These are phyloP conservation scores for Fonsecaea monophora DNA, from an alignment of 2,329 filamentous ascomycete genomes.

Conservation along the genomic window DNA sequence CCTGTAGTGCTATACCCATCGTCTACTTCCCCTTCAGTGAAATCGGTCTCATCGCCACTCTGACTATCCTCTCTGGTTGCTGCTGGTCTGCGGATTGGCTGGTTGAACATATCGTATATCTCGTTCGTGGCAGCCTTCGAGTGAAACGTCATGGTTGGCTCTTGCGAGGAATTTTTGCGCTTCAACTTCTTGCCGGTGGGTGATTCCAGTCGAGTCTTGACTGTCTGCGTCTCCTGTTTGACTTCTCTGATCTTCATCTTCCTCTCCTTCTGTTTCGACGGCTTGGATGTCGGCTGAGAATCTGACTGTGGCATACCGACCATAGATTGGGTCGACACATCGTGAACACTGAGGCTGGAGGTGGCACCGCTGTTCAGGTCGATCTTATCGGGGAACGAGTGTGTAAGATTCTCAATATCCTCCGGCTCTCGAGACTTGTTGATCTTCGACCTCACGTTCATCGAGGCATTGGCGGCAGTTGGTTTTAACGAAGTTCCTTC, in stretches of 20 bases:
- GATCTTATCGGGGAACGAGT: constrained; percentile 33
- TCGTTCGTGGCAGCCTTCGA: constrained; percentile 95
- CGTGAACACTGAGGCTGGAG: constrained; percentile 28
- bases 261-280: constrained; percentile 57
- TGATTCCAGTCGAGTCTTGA: constrained; percentile 92
- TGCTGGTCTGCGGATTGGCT: constrained; percentile 67
- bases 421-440: constrained; percentile 41
- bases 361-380: constrained; percentile 21
- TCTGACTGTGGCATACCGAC: constrained; percentile 38
- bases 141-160: constrained; percentile 98
- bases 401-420: constrained; percentile 40
- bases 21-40: constrained; percentile 58
- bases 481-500: constrained; percentile 13
- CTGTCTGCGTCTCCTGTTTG: constrained; percentile 86
- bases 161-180: constrained; percentile 69
- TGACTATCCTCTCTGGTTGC: constrained; percentile 57
- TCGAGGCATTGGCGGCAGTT: constrained; percentile 17
- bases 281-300: constrained; percentile 17
- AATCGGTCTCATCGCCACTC: constrained; percentile 69
- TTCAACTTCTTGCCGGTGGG: constrained; percentile 83
- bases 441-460: constrained; percentile 20
- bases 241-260: constrained; percentile 84
- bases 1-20: constrained; percentile 82
- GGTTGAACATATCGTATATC: constrained; percentile 96
- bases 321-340: constrained; percentile 38